Evolutionary conservation across 306 rosid species (phyloP).

Genomic region (Sophora flavescens): DNA sequence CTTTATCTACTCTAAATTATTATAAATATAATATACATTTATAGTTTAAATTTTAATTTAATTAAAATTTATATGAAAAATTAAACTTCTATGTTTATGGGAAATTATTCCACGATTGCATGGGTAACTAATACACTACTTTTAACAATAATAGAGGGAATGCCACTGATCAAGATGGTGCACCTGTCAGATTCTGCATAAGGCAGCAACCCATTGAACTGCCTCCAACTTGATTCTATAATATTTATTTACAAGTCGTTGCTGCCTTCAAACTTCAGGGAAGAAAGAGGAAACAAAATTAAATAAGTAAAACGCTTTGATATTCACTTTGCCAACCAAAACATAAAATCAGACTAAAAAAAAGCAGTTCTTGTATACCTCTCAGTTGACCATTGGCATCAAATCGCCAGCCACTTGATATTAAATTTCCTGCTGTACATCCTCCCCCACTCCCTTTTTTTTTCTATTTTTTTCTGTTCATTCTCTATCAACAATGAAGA

Average conservation of each 20-base stretch:
- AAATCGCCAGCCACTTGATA: slow-evolving; percentile 35
- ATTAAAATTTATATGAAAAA: neutral
- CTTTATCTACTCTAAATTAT: slow-evolving; percentile 15
- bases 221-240: slow-evolving; percentile 45
- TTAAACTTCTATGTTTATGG: neutral
- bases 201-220: slow-evolving; percentile 43
- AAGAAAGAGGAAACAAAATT: slow-evolving; percentile 11
- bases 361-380: slow-evolving; percentile 36
- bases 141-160: slow-evolving; percentile 12
- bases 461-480: slow-evolving; percentile 43
- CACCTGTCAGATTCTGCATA: slow-evolving; percentile 58
- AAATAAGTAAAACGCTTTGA: slow-evolving; percentile 41
- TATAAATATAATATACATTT: slow-evolving; percentile 6
- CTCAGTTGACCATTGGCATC: slow-evolving; percentile 40
- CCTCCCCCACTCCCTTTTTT: neutral
- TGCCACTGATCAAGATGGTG: slow-evolving; percentile 19
- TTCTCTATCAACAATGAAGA: slow-evolving; percentile 46
- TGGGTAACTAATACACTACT: slow-evolving; percentile 1
- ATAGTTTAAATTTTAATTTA: neutral
- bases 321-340: slow-evolving; percentile 33
- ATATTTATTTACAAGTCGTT: slow-evolving; percentile 47
- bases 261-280: slow-evolving; percentile 41
- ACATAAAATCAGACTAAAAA: slow-evolving; percentile 9
- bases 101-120: slow-evolving; percentile 2
- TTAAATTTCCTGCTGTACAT: slow-evolving; percentile 32